These are phyloP conservation scores for Tetracentron sinense DNA, from an alignment of 164 flowering plant genomes.

Conservation along the genomic window DNA sequence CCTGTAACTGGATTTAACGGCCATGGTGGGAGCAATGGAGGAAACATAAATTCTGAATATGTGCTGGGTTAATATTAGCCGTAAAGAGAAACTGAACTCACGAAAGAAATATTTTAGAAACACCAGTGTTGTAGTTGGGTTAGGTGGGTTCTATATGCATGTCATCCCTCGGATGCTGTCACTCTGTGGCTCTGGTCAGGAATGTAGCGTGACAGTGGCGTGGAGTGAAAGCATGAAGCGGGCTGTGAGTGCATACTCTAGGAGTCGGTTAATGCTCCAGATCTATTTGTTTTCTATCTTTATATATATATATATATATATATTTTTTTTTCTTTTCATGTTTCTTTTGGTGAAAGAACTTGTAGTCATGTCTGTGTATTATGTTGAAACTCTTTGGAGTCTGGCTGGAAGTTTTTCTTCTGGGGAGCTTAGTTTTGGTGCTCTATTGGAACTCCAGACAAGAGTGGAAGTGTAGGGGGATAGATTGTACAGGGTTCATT, in stretches of 20 bases:
- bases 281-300: not conserved
- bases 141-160: not conserved
- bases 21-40: slow-evolving; percentile 34
- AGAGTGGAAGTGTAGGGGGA: slow-evolving; percentile 15
- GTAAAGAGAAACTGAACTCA: not conserved
- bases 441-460: slow-evolving; percentile 30
- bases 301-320: not conserved
- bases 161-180: not conserved
- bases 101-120: not conserved
- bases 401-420: slow-evolving; percentile 26
- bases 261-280: not conserved
- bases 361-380: slow-evolving; percentile 24
- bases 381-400: slow-evolving; percentile 17
- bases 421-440: slow-evolving; percentile 42
- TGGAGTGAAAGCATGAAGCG: not conserved
- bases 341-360: not conserved
- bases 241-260: not conserved
- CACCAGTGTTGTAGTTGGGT: slow-evolving; percentile 5
- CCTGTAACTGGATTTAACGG: slow-evolving; percentile 43
- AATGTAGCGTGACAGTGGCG: not conserved
- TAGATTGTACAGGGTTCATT: slow-evolving; percentile 29
- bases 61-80: slow-evolving; percentile 27
- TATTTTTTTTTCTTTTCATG: not conserved
- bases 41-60: slow-evolving; percentile 37
- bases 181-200: not conserved